These are phyloP conservation scores for Gracilaria caudata DNA, from an alignment of 23 red algal genomes.

Conservation along the genomic window DNA sequence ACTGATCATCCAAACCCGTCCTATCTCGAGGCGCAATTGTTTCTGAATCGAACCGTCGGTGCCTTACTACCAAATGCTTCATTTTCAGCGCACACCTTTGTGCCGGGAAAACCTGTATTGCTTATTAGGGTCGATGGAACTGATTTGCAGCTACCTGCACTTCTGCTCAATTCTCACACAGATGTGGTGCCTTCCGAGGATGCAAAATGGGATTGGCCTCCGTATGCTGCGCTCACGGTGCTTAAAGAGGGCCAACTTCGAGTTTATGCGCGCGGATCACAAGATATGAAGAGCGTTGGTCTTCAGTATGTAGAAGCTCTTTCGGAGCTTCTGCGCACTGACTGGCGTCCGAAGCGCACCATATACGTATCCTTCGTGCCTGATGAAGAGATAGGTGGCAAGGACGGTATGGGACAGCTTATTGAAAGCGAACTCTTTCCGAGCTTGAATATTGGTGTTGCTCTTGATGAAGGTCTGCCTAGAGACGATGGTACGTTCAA, in stretches of 20 bases:
- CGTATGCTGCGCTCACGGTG: slow-evolving; percentile 66
- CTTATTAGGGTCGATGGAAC: slow-evolving; percentile 61
- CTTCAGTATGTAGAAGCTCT: slow-evolving; percentile 94
- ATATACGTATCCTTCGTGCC: slow-evolving; percentile 84
- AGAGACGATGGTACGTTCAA: slow-evolving; percentile 34
- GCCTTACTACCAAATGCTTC: slow-evolving; percentile 29
- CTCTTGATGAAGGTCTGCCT: slow-evolving; percentile 91
- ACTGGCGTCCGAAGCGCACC: slow-evolving; percentile 65
- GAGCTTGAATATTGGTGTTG: slow-evolving; percentile 59
- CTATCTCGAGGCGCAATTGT: slow-evolving; percentile 37
- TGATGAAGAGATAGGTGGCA: slow-evolving; percentile 97
- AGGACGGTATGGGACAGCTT: slow-evolving; percentile 84
- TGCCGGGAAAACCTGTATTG: slow-evolving; percentile 68
- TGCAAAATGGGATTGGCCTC: slow-evolving; percentile 53
- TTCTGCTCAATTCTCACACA: slow-evolving; percentile 94
- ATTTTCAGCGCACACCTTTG: slow-evolving; percentile 28
- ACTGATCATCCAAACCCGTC: slow-evolving; percentile 74
- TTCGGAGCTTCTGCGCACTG: slow-evolving; percentile 24
- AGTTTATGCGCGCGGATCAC: slow-evolving; percentile 83
- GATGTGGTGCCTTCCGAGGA: slow-evolving; percentile 93
- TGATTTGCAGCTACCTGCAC: slow-evolving; percentile 32
- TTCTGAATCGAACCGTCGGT: slow-evolving; percentile 47
- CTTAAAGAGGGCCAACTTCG: slow-evolving; percentile 31
- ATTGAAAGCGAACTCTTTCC: slow-evolving; percentile 47
- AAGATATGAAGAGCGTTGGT: slow-evolving; percentile 97